Base-by-base conservation (phyloP, 352 stramenopile species). In the Phytopythium mirpurense region DNA sequence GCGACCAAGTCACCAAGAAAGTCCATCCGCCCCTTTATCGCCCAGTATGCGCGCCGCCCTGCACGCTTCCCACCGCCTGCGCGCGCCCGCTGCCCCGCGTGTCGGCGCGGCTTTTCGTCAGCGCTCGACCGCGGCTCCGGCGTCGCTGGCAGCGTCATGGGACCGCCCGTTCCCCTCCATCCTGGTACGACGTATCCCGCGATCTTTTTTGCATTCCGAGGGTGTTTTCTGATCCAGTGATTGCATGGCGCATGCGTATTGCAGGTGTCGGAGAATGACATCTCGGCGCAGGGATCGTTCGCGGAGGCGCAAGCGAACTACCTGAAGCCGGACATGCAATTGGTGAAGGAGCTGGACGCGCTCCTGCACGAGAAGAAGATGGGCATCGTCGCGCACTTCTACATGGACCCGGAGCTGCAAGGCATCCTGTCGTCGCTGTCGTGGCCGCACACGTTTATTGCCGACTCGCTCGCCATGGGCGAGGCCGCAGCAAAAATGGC, bases 361-460 rank as follows among this genome's bases (percentile, higher is more conserved):
- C 64, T 89, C 48, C 70, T 98, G 18, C 67, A 95, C 38, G 69
- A 86, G 29, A 94, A 96, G 57, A 97, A 98, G 54, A 96, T 98
- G 72, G 94, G 95, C 45, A 93, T 99, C 56, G 95, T 98, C 24
- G 95, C 95, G 19, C 96, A 99, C 54, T 99, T 98, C 63, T 98
- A 99, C 79, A 99, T 99, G 96, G 96, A 99, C 76, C 93, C 97
- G 2, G 96, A 98, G 75, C 74, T 99, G 27, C 52, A 83, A 64
- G 87, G 87, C 49, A 74, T 93, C 16, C 57, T 96, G 6, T 88
- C 83, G 51, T 83, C 83, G 41, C 67, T 96, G 5, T 78, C 68
- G 48, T 96, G 88, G 79, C 79, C 86, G 38, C 76, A 97, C 57
- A 96, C 97, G 57, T 91, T 93, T 55, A 97, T 98, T 59, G 93